These are phyloP conservation scores for Camelina neglecta DNA, from an alignment of 345 rosid species.

Conservation along the genomic window DNA sequence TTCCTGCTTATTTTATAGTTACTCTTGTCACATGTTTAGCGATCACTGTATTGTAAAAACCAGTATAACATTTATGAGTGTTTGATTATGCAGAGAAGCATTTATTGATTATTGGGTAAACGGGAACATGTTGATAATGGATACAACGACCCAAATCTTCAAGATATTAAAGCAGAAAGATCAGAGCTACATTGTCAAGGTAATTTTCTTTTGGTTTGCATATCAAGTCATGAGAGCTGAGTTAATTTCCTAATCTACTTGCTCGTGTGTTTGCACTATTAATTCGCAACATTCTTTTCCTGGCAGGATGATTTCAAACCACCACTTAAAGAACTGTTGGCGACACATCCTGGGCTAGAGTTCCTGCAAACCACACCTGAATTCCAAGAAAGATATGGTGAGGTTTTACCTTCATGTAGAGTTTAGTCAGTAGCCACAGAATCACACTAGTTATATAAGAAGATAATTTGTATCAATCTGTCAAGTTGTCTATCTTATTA, in stretches of 20 bases:
- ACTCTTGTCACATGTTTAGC: background rate
- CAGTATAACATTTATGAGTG: constrained; percentile 5
- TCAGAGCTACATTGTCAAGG: constrained; percentile 75
- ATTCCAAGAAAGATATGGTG: constrained; percentile 99
- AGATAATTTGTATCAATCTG: no score
- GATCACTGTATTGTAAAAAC: background rate
- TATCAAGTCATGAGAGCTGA: background rate
- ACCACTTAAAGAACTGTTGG: constrained; percentile 81
- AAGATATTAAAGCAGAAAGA: constrained; percentile 75
- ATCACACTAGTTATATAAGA: no score
- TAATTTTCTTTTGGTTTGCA: constrained; percentile 33
- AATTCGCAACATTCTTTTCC: background rate
- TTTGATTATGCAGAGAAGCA: constrained; percentile 63
- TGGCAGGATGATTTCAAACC: constrained; percentile 91
- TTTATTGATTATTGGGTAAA: constrained; percentile 83
- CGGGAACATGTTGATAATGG: constrained; percentile 77
- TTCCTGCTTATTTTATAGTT: background rate
- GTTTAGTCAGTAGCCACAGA: background rate
- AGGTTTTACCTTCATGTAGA: constrained; percentile 37
- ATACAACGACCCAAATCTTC: constrained; percentile 75
- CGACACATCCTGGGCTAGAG: constrained; percentile 97
- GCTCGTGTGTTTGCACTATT: constrained; percentile 10
- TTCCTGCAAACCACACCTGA: constrained; percentile 96
- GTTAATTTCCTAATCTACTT: background rate
- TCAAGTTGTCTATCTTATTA: no score